A percentile compares a stretch with the other conserved stretches of the same genome.
phyloP scores from a whole-genome alignment of 2,329 filamentous ascomycete species.

The Nemania sp. region DNA sequence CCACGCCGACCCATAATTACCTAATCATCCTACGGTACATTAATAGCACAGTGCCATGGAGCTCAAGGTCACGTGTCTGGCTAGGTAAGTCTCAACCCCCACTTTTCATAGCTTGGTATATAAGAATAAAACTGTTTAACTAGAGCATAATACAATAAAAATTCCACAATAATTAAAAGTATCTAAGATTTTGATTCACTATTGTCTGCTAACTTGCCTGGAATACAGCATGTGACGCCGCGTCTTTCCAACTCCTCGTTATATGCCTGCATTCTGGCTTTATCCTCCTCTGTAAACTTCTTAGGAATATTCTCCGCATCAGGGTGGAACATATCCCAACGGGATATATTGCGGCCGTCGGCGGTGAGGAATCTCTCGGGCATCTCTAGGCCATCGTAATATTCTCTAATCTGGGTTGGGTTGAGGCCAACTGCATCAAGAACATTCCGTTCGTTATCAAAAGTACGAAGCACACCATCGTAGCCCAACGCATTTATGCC shows the following conservation, averaged over 20 bases:
- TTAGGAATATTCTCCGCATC: constrained; percentile 35
- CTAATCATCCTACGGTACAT: too few species aligned
- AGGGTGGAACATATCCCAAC: constrained; percentile 39
- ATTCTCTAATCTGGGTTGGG: constrained; percentile 39
- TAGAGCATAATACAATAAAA: constrained; percentile 9
- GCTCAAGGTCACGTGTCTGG: too few species aligned
- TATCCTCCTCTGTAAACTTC: constrained; percentile 39
- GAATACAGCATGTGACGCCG: constrained; percentile 16
- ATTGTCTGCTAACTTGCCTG: constrained; percentile 16
- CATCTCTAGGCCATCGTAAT: constrained; percentile 29
- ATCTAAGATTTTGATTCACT: constrained; percentile 13
- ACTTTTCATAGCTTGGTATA: too few species aligned
- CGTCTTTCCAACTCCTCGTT: constrained; percentile 28
- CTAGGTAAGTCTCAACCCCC: too few species aligned
- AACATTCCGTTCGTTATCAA: constrained; percentile 38
- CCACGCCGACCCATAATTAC: too few species aligned
- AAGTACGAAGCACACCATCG: constrained; percentile 38
- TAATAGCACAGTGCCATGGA: too few species aligned
- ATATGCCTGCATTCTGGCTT: constrained; percentile 26
- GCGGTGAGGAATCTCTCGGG: constrained; percentile 33
- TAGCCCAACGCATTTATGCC: constrained; percentile 35
- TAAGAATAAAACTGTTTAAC: too few species aligned
- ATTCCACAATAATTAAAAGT: constrained; percentile 6
- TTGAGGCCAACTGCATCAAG: constrained; percentile 37
- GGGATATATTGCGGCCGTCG: constrained; percentile 38